phyloP scores from a whole-genome alignment of 1,139 yeast species.

The Debaryomyces udenii region DNA sequence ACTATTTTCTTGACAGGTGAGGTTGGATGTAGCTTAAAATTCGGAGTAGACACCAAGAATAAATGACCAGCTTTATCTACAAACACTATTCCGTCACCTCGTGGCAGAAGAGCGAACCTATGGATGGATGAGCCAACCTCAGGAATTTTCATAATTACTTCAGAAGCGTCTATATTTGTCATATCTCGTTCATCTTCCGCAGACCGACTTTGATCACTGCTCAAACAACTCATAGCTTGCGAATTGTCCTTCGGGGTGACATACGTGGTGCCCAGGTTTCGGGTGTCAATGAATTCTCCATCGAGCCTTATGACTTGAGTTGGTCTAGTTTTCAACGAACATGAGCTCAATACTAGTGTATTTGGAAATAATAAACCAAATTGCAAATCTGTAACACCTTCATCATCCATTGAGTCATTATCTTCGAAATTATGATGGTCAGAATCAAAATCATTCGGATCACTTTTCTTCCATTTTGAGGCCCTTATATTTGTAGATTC shows the following conservation, averaged over 20 bases:
- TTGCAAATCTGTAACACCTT: constrained; percentile 84
- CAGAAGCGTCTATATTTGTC: constrained; percentile 34
- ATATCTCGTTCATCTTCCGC: constrained; percentile 18
- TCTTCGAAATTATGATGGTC: constrained; percentile 26
- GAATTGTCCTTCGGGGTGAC: neutral
- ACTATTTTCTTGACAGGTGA: constrained; percentile 49
- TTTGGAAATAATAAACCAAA: constrained; percentile 49
- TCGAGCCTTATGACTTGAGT: constrained; percentile 40
- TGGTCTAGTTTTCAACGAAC: constrained; percentile 41
- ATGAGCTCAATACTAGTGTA: constrained; percentile 39
- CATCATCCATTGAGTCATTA: constrained; percentile 62
- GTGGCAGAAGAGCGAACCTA: constrained; percentile 72
- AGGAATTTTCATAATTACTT: constrained; percentile 52
- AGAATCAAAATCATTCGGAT: constrained; percentile 23
- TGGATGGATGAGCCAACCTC: constrained; percentile 86
- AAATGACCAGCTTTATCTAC: constrained; percentile 77
- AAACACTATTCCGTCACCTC: constrained; percentile 84
- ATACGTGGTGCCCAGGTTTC: constrained; percentile 10
- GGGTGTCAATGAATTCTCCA: constrained; percentile 37
- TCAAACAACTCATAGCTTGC: neutral
- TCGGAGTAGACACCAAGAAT: constrained; percentile 68
- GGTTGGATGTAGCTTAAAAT: constrained; percentile 40
- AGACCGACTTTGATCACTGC: constrained; percentile 22
- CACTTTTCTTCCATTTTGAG: constrained; percentile 16
- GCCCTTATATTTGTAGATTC: constrained; percentile 28